Base-by-base conservation (phyloP, 331 rosid genomes). In the Arachis monticola region DNA sequence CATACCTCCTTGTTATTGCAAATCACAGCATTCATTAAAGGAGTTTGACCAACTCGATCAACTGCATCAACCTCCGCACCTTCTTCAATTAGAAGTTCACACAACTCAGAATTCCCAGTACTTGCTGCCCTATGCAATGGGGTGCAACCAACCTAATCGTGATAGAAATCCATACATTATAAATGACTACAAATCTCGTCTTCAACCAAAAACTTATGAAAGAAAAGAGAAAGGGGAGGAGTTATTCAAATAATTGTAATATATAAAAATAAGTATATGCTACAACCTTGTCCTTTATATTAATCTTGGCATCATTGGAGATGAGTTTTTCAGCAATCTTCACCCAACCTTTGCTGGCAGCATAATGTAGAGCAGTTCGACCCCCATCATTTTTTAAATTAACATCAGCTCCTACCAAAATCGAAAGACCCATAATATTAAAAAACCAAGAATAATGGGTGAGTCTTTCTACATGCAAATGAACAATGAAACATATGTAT, bases 71-170 rank as follows among this genome's bases (percentile, higher is more conserved):
- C 81, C 58, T 94, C 96, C 13, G 99, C 99, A 48, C 97, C 99
- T 87, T 94, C 97, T 86, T 94, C 99, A 62, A 94, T 87, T 50
- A 94, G 73, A 83, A 87, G 67, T 62, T 94, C 99, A 71, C 99
- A 94, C 81, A 94, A 2, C 67, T 90, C 91, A 55, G 93, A 85
- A 45, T 88, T 88, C 63, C 96, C 97, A 0, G 91, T 90, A 89
- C 97, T 82, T 50, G 97, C 96, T 38, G 99, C 97, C n/a, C 99
- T 83, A 77, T 94, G 97, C 88, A 94, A 84, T 8, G 99, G 97
- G 69, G 99, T 92, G 84, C 91, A 85, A 63, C 99, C 99, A 78
- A 92, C 89, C 99, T 94, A 73, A 70, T 38, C 41, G 59, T n/a
- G 64, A 68, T 51, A 58, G 45, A 22, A 22, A 22, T 22, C 27